These are phyloP conservation scores for Plasmodium berghei DNA, from an alignment of 169 alveolate genomes.

Conservation along the genomic window DNA sequence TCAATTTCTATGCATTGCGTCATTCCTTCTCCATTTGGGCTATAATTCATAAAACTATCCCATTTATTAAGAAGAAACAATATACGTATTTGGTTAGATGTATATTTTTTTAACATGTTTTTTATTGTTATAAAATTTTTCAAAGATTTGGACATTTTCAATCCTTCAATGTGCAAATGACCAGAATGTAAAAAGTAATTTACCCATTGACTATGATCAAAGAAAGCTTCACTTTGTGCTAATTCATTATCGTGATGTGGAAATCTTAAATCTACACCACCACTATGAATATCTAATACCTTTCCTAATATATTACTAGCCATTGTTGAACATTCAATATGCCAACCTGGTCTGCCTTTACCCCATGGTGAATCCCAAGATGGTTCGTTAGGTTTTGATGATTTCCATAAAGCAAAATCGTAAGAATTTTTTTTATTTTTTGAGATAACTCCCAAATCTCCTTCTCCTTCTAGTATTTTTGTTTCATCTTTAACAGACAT, in stretches of 20 bases:
- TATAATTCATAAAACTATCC: constrained; percentile 93
- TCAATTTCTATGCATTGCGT: constrained; percentile 95
- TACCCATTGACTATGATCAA: constrained; percentile 94
- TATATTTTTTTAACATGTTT: constrained; percentile 85
- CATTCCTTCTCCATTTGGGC: constrained; percentile 91
- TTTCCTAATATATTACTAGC: constrained; percentile 93
- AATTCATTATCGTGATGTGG: constrained; percentile 99
- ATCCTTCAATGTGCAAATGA: constrained; percentile 97
- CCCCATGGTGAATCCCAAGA: constrained; percentile 99
- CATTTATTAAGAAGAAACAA: constrained; percentile 90
- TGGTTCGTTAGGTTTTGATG: constrained; percentile 97
- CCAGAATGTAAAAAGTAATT: constrained; percentile 98
- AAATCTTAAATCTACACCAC: constrained; percentile 98
- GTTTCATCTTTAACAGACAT: constrained; percentile 88
- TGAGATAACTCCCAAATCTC: constrained; percentile 89
- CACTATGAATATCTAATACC: constrained; percentile 98
- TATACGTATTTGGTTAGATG: constrained; percentile 92
- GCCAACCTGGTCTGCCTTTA: constrained; percentile 99
- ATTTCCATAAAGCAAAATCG: constrained; percentile 99
- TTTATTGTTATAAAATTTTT: constrained; percentile 97
- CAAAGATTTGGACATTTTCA: constrained; percentile 97
- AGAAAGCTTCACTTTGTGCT: constrained; percentile 99
- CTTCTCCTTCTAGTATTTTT: constrained; percentile 94
- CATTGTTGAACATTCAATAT: constrained; percentile 99
- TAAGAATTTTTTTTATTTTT: constrained; percentile 92